phyloP scores from a whole-genome alignment of 1,139 yeast genomes.

The Kodamaea ohmeri region DNA sequence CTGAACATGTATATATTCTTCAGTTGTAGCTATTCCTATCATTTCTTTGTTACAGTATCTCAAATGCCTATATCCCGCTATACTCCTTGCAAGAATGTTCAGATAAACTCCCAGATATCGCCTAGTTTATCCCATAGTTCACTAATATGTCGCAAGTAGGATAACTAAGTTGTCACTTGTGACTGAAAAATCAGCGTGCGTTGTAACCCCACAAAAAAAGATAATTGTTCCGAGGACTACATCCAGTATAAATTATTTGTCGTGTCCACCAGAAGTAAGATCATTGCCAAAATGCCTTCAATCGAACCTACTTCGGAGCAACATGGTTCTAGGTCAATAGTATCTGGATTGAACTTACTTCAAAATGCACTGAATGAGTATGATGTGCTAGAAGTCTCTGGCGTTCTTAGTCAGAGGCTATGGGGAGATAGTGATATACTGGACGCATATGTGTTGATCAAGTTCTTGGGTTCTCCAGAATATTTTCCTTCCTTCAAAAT shows the following conservation, averaged over 20 bases:
- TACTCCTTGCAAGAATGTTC: no score
- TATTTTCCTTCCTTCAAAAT: constrained; percentile 35
- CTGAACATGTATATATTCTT: no score
- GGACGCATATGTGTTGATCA: constrained; percentile 28
- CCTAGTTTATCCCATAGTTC: no score
- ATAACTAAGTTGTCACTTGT: no score
- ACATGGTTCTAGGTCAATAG: constrained; percentile 8
- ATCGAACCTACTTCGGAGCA: not conserved
- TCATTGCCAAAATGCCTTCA: constrained; percentile 1
- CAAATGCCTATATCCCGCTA: no score
- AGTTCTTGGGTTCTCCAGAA: constrained; percentile 47
- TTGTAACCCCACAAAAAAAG: constrained; percentile 4
- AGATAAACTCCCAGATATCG: no score
- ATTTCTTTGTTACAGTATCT: no score
- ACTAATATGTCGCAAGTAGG: no score
- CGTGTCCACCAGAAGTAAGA: not conserved
- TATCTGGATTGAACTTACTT: constrained; percentile 18
- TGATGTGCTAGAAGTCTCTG: constrained; percentile 35
- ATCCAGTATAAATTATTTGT: constrained; percentile 1
- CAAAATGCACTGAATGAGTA: constrained; percentile 14
- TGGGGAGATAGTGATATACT: constrained; percentile 26
- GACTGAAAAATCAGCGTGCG: not conserved
- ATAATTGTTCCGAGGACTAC: constrained; percentile 4
- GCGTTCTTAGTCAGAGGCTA: constrained; percentile 32
- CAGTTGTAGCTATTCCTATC: no score